These are phyloP conservation scores for Ustilago shanxiensis DNA, from an alignment of 1,284 basidiomycete species.

Conservation along the genomic window DNA sequence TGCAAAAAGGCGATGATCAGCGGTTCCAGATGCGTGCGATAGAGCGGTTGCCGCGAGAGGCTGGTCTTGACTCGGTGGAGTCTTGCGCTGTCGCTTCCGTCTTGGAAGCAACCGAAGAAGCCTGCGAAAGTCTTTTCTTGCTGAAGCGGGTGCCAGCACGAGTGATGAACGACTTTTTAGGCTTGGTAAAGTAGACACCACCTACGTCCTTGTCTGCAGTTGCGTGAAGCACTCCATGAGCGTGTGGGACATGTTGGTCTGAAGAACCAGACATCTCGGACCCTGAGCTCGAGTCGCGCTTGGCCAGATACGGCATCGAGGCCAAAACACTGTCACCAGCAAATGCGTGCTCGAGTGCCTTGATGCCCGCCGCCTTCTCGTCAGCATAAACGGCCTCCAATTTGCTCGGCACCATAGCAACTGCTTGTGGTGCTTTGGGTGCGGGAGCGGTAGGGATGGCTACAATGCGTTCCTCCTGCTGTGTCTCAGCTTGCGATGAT, in stretches of 20 bases:
- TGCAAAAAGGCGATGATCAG: background rate
- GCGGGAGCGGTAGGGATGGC: background rate
- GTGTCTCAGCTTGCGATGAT: conserved; percentile 8
- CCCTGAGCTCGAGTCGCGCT: conserved; percentile 39
- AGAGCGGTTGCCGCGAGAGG: conserved; percentile 13
- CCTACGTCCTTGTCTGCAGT: conserved; percentile 29
- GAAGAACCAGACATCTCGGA: conserved; percentile 45
- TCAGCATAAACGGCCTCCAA: conserved; percentile 23
- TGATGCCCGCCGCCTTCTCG: conserved; percentile 34
- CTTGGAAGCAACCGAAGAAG: background rate
- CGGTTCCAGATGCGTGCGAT: conserved; percentile 32
- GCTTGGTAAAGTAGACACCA: conserved; percentile 25
- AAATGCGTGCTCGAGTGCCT: conserved; percentile 33
- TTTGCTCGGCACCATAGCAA: conserved; percentile 10
- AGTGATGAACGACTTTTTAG: conserved; percentile 23
- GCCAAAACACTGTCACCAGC: conserved; percentile 36
- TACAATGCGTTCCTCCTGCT: background rate
- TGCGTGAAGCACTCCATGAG: conserved; percentile 21
- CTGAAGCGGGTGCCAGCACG: conserved; percentile 29
- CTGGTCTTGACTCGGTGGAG: conserved; percentile 5
- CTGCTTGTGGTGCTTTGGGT: conserved; percentile 8
- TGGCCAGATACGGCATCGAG: conserved; percentile 37
- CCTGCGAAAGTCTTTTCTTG: conserved; percentile 16
- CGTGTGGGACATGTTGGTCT: conserved; percentile 25
- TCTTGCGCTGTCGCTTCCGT: conserved; percentile 2